A percentile compares a stretch with the other conserved stretches of the same genome.
Evolutionary conservation across 2,329 filamentous ascomycete genomes (phyloP).

Genomic region (Grosmannia penicillata): DNA sequence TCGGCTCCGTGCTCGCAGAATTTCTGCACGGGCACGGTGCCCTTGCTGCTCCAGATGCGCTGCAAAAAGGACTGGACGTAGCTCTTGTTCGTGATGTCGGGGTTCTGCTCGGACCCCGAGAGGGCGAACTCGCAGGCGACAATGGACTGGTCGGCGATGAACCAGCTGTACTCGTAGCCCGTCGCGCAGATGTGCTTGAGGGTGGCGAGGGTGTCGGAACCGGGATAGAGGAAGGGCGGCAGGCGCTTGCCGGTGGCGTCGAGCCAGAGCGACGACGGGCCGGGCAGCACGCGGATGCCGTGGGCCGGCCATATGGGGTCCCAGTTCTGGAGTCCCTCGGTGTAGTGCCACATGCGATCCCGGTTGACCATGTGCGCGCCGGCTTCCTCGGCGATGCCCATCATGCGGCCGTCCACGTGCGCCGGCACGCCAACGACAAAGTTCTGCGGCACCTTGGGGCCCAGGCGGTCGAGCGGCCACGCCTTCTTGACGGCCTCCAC

Average conservation of each 20-base stretch:
- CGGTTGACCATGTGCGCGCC: conserved; percentile 44
- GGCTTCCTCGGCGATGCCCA: conserved; percentile 35
- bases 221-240: conserved; percentile 40
- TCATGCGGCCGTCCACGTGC: conserved; percentile 50
- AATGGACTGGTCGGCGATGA: conserved; percentile 42
- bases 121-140: conserved; percentile 47
- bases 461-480: conserved; percentile 43
- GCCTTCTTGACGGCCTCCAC: conserved; percentile 42
- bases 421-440: conserved; percentile 48
- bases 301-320: conserved; percentile 45
- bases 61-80: conserved; percentile 33
- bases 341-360: conserved; percentile 54
- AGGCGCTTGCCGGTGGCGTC: conserved; percentile 44
- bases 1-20: conserved; percentile 44
- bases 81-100: conserved; percentile 43
- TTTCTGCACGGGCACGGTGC: conserved; percentile 38
- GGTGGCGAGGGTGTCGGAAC: conserved; percentile 41
- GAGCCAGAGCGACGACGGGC: conserved; percentile 47
- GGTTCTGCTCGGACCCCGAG: conserved; percentile 49
- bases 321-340: conserved; percentile 47
- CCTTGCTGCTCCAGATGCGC: conserved; percentile 35
- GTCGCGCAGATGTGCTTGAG: conserved; percentile 44
- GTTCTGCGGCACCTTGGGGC: conserved; percentile 36
- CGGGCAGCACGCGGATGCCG: conserved; percentile 45
- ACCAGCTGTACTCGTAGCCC: conserved; percentile 50